Base-by-base conservation (phyloP, 768 basidiomycete genomes). In the Mycena sanguinolenta region DNA sequence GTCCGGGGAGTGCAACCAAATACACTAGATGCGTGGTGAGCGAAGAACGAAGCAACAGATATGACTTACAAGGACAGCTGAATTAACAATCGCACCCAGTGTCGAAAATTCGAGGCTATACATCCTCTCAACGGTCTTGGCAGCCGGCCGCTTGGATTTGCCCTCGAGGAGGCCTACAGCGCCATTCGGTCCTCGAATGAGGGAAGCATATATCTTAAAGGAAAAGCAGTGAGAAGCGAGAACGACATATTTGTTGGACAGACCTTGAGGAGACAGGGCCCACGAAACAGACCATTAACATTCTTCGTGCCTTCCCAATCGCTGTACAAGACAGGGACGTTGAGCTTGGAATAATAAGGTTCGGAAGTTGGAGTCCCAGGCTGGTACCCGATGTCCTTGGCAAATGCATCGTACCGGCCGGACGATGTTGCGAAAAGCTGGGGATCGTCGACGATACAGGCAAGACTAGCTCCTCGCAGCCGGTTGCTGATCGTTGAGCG, bases 101-200 rank as follows among this genome's bases (percentile, higher is more conserved):
- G 27, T 42, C 9, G 46, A 36, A 19, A 30, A 27, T 4, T n/a
- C 13, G 42, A 65, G 57, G 27, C 57, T 39, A 30, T 32, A 55
- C 54, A 23, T 55, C 4, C n/a, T 42, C 19, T 57, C 54, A 21
- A 57, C 28, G 28, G 44, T 49, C 44, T 27, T 38, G 19, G 55
- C 64, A 9, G 36, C 21, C 12, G 52, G 63, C 19, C 38, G 27
- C 52, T 64, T 54, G 4, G 38, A 30, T 19, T 42, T 38, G 36
- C 65, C 58, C 21, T 21, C n/a, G 27, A 66, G 52, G 34, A 66
- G 57, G 13, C 57, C 65, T 0, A 36, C 46, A 14, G 64, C 57
- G 27, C 64, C 64, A 2, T 38, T 65, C 23, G 64, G 57, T 14
- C 64, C 64, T 12, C 55, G 49, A 52, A 65, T 65, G 42, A 58